Evolutionary conservation across 2,329 filamentous ascomycete species (phyloP).

Genomic region (Coleophoma eucalyptorum): DNA sequence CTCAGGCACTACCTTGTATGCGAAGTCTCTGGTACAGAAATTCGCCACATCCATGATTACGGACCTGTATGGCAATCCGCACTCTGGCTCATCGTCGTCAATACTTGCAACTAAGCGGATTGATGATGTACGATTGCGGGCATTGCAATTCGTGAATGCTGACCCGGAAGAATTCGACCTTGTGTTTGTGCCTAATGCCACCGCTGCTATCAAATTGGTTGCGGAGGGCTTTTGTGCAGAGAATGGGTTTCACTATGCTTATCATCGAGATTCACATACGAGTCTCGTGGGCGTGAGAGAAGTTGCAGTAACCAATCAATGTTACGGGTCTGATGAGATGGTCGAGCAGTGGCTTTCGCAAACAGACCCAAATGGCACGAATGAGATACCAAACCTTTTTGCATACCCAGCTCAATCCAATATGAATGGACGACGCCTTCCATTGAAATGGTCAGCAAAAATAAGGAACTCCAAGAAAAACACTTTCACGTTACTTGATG

Average conservation of each 20-base stretch:
- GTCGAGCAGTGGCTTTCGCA: slow-evolving; percentile 62
- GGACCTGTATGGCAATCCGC: slow-evolving; percentile 85
- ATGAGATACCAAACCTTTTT: slow-evolving; percentile 48
- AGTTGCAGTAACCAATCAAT: slow-evolving; percentile 59
- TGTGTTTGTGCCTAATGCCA: slow-evolving; percentile 89
- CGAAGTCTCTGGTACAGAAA: slow-evolving; percentile 74
- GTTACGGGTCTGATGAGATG: slow-evolving; percentile 57
- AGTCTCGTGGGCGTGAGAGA: slow-evolving; percentile 78
- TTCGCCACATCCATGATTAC: slow-evolving; percentile 75
- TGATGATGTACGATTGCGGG: slow-evolving; percentile 68
- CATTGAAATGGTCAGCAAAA: slow-evolving; percentile 61
- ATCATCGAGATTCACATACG: slow-evolving; percentile 81
- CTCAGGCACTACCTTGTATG: slow-evolving; percentile 83
- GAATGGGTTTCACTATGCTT: slow-evolving; percentile 74
- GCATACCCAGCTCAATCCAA: slow-evolving; percentile 92
- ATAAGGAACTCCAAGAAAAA: slow-evolving; percentile 33
- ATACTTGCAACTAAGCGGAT: slow-evolving; percentile 71
- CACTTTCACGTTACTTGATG: slow-evolving; percentile 73
- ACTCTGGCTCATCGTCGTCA: slow-evolving; percentile 80
- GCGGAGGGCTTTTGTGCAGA: slow-evolving; percentile 71
- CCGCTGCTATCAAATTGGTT: slow-evolving; percentile 84
- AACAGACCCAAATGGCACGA: slow-evolving; percentile 24
- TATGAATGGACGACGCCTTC: slow-evolving; percentile 77
- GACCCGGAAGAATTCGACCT: slow-evolving; percentile 80
- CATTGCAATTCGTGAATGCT: slow-evolving; percentile 76